Evolutionary conservation across 345 rosid species (phyloP).

Genomic region (Excoecaria agallocha): DNA sequence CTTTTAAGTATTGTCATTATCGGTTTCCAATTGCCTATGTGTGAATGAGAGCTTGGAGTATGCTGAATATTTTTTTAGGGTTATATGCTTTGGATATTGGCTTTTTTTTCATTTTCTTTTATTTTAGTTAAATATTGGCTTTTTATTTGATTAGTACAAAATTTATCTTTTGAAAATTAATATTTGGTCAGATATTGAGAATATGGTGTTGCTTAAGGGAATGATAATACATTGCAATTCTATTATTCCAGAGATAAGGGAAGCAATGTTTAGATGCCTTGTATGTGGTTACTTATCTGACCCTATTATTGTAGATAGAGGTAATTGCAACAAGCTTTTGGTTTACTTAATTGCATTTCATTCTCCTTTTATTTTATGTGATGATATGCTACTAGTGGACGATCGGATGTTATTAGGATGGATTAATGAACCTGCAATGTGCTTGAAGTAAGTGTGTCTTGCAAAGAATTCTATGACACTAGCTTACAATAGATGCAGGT

Average conservation of each 20-base stretch:
- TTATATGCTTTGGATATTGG: too few relatives aligned
- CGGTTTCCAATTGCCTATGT: neutral
- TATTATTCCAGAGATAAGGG: constrained; percentile 94
- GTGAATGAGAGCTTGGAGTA: neutral
- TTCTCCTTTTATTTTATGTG: neutral
- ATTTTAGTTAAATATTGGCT: neutral
- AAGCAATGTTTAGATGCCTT: constrained; percentile 86
- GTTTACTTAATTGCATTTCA: neutral
- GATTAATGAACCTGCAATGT: constrained; percentile 70
- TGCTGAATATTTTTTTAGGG: neutral
- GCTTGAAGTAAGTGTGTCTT: constrained; percentile 75
- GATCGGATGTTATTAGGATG: constrained; percentile 44
- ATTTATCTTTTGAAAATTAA: neutral
- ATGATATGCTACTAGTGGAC: constrained; percentile 12
- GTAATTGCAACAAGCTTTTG: constrained; percentile 38
- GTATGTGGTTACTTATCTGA: constrained; percentile 85
- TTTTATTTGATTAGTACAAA: neutral
- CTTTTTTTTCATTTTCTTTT: neutral
- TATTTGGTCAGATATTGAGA: constrained; percentile 70
- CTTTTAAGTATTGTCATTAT: too few relatives aligned
- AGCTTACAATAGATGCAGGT: constrained; percentile 97
- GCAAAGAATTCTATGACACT: constrained; percentile 87
- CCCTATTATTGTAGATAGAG: constrained; percentile 91
- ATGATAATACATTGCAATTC: constrained; percentile 93
- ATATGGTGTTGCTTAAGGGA: constrained; percentile 92